phyloP scores from a whole-genome alignment of 352 stramenopile genomes.

The Phytophthora parvispora region DNA sequence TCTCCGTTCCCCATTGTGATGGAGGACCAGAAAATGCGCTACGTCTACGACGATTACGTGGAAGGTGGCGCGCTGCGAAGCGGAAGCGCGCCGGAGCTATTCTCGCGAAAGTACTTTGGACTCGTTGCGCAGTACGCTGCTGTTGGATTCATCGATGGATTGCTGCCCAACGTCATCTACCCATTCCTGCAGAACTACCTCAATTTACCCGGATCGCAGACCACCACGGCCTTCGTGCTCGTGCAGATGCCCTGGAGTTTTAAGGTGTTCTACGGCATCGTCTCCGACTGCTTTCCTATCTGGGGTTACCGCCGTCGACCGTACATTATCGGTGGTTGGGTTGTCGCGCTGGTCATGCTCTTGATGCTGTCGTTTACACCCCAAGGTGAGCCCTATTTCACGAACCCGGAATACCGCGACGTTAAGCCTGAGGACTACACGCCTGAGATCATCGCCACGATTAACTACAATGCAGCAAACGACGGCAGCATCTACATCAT shows the following conservation, averaged over 20 bases:
- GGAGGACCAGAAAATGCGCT: conserved; percentile 50
- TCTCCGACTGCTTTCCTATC: conserved; percentile 73
- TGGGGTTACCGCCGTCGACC: conserved; percentile 59
- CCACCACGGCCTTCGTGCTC: conserved; percentile 55
- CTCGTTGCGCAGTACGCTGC: conserved; percentile 63
- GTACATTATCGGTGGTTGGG: conserved; percentile 67
- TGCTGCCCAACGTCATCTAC: conserved; percentile 61
- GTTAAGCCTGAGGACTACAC: conserved; percentile 59
- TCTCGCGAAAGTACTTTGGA: conserved; percentile 52
- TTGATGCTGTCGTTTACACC: conserved; percentile 51
- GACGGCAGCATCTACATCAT: conserved; percentile 54
- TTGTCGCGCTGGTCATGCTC: conserved; percentile 45
- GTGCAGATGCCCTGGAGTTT: conserved; percentile 72
- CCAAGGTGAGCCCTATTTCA: conserved; percentile 53
- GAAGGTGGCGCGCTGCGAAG: conserved; percentile 49
- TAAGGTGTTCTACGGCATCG: conserved; percentile 67
- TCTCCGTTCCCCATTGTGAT: conserved; percentile 41
- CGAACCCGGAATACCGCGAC: conserved; percentile 37
- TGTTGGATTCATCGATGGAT: conserved; percentile 60
- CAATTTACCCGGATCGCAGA: conserved; percentile 57
- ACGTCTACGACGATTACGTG: conserved; percentile 51
- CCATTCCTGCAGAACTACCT: conserved; percentile 70
- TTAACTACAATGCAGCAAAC: conserved; percentile 49
- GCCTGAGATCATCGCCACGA: conserved; percentile 46
- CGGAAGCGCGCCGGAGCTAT: conserved; percentile 45